A percentile compares a stretch with the other conserved stretches of the same genome.
Conservation (phyloP, 495 filamentous ascomycete genomes). For the Podospora comata region DNA sequence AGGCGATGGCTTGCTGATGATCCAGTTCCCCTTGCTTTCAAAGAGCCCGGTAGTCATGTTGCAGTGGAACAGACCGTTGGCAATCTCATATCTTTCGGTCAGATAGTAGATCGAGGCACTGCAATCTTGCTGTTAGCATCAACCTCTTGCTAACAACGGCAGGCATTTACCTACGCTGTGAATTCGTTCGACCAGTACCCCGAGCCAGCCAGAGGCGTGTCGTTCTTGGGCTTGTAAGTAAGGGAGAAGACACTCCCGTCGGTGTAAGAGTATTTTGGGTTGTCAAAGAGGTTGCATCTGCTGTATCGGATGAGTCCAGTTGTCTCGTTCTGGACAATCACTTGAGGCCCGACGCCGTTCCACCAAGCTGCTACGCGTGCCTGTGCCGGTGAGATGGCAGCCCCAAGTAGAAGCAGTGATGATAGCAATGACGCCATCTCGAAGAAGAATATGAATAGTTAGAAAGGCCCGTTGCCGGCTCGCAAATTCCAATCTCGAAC, state of each 20-base stretch:
- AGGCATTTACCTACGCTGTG: conserved; percentile 21
- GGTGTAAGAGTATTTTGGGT: conserved; percentile 30
- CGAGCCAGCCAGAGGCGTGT: conserved; percentile 35
- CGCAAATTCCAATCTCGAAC: neutral
- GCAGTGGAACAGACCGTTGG: conserved; percentile 34
- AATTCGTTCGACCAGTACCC: conserved; percentile 30
- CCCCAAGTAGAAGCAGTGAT: conserved; percentile 26
- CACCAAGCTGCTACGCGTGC: conserved; percentile 36
- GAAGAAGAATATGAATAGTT: neutral
- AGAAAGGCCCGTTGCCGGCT: neutral
- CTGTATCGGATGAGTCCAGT: conserved; percentile 37
- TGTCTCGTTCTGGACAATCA: conserved; percentile 36
- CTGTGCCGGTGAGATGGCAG: conserved; percentile 21
- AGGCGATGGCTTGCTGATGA: conserved; percentile 24
- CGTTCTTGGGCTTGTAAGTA: conserved; percentile 26
- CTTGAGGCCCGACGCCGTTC: conserved; percentile 31
- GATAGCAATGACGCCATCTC: conserved; percentile 20
- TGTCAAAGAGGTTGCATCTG: conserved; percentile 32
- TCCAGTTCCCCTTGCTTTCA: conserved; percentile 22
- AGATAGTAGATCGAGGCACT: conserved; percentile 38
- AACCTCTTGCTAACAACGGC: neutral
- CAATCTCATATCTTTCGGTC: conserved; percentile 20
- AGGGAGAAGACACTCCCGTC: conserved; percentile 24
- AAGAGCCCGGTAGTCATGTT: conserved; percentile 33
- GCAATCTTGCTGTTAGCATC: neutral